A percentile compares a stretch with the other conserved stretches of the same genome.
Evolutionary conservation across 306 rosid genomes (phyloP).

Genomic region (Mimosa bimucronata): DNA sequence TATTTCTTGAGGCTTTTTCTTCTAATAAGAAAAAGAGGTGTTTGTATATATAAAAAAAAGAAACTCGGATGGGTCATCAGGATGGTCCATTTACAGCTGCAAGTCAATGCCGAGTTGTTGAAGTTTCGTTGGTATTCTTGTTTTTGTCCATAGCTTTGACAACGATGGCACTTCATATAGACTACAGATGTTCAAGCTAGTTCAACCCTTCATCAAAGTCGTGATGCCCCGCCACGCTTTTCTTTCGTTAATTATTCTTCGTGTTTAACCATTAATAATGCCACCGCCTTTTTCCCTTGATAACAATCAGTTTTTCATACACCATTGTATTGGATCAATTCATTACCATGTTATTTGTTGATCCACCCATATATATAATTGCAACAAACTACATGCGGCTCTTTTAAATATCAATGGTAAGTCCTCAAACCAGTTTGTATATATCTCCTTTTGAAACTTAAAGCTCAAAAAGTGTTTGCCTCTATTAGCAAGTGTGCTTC

Average conservation of each 20-base stretch:
- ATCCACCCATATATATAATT: too few relatives aligned
- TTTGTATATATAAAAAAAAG: not conserved
- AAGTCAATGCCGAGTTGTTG: conserved; percentile 12
- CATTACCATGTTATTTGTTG: too few relatives aligned
- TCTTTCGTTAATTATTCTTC: too few relatives aligned
- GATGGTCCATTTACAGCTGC: not conserved
- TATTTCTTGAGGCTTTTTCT: not conserved
- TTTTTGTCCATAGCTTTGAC: not conserved
- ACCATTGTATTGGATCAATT: not conserved
- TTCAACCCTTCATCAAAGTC: not conserved
- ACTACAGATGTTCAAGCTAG: not conserved
- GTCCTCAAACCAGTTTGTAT: too few relatives aligned
- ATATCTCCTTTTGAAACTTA: too few relatives aligned
- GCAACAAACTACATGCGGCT: too few relatives aligned
- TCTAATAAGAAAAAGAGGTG: not conserved
- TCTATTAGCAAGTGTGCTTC: too few relatives aligned
- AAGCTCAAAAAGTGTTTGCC: too few relatives aligned
- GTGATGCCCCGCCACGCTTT: not conserved
- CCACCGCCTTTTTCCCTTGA: not conserved
- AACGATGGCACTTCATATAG: not conserved
- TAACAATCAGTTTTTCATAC: not conserved
- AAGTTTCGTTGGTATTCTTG: conserved; percentile 14
- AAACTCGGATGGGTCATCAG: not conserved
- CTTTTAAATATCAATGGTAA: too few relatives aligned
- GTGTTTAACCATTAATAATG: too few relatives aligned